phyloP scores from a whole-genome alignment of 2,329 filamentous ascomycete genomes.

The Aspergillus sp. region DNA sequence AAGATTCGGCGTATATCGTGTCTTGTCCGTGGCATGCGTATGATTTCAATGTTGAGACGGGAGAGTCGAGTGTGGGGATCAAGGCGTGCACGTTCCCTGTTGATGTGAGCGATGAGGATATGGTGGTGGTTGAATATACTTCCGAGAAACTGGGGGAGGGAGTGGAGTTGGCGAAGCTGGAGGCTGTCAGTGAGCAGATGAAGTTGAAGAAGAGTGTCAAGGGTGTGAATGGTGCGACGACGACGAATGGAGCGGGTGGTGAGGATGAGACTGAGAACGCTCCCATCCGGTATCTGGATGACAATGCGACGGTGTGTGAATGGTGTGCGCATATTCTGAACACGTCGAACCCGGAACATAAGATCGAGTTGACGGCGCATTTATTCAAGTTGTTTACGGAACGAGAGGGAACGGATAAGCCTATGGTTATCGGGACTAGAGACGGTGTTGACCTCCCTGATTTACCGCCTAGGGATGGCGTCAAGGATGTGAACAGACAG shows the following conservation, averaged over 20 bases:
- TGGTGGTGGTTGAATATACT: constrained; percentile 38
- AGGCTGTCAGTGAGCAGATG: constrained; percentile 50
- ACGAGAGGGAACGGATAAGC: constrained; percentile 40
- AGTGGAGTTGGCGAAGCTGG: constrained; percentile 35
- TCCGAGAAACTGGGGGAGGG: constrained; percentile 21
- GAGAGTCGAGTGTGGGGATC: constrained; percentile 51
- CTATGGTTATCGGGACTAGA: constrained; percentile 48
- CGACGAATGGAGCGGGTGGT: background rate
- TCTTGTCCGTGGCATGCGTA: constrained; percentile 54
- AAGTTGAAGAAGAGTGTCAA: constrained; percentile 40
- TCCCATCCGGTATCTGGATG: constrained; percentile 37
- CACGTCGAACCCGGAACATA: constrained; percentile 49
- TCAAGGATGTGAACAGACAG: constrained; percentile 42
- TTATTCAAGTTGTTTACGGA: constrained; percentile 46
- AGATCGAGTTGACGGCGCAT: constrained; percentile 50
- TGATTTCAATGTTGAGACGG: constrained; percentile 53
- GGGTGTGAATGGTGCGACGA: background rate
- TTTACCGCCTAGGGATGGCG: constrained; percentile 45
- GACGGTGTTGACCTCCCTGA: constrained; percentile 37
- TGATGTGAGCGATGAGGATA: constrained; percentile 36
- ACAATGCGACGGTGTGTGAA: constrained; percentile 49
- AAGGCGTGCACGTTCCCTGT: constrained; percentile 52
- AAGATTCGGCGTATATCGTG: constrained; percentile 50
- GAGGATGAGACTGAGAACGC: constrained; percentile 12
- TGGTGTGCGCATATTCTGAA: constrained; percentile 52